Evolutionary conservation across 2,329 filamentous ascomycete species (phyloP).

Genomic region (Trichoderma gracile): DNA sequence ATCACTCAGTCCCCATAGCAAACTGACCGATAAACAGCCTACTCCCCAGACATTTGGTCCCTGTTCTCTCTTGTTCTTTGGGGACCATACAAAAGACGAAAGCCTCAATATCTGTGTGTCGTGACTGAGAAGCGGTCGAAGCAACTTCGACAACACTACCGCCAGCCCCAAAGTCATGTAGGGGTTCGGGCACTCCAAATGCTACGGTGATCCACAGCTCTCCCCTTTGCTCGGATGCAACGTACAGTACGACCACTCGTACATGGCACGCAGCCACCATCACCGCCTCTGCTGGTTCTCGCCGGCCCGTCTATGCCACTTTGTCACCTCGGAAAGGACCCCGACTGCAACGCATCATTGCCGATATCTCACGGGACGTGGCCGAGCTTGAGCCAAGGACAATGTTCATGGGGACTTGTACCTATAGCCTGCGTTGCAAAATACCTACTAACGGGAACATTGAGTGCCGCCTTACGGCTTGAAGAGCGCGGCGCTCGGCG

Average conservation of each 20-base stretch:
- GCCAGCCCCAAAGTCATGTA: slow-evolving; percentile 6
- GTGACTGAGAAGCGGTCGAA: background rate
- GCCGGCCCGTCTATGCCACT: background rate
- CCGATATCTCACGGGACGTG: background rate
- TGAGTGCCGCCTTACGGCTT: background rate
- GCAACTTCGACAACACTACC: background rate
- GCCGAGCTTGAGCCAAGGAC: background rate
- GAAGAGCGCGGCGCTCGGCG: slow-evolving; percentile 2
- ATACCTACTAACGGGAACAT: background rate
- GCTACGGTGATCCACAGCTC: background rate
- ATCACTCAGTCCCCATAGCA: background rate
- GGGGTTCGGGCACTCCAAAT: background rate
- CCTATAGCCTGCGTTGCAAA: too few species aligned
- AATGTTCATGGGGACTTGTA: background rate
- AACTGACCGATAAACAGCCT: slow-evolving; percentile 18
- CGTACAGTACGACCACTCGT: background rate
- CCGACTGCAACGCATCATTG: background rate
- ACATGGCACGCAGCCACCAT: background rate
- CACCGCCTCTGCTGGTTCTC: background rate
- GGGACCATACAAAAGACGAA: too few species aligned
- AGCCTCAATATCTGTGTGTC: background rate
- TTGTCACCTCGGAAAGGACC: background rate
- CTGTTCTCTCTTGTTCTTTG: background rate
- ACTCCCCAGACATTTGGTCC: background rate
- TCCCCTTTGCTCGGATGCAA: background rate